These are phyloP conservation scores for Tephrocybe sp. DNA, from an alignment of 768 basidiomycete genomes.

Conservation along the genomic window DNA sequence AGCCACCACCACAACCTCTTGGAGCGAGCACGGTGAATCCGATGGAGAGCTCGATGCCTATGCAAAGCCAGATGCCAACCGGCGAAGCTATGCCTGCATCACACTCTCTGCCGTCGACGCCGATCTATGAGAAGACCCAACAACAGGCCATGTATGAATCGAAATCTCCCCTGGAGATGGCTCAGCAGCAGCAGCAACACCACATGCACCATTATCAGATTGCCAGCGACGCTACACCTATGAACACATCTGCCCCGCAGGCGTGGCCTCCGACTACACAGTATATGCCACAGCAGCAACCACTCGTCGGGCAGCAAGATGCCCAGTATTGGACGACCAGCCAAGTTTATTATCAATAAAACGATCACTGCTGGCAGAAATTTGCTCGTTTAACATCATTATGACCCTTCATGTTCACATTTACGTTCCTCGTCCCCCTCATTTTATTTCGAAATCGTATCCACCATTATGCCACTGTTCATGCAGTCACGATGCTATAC, in stretches of 20 bases:
- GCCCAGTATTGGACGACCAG: conserved; percentile 13
- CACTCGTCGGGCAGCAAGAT: conserved; percentile 3
- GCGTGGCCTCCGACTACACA: conserved; percentile 11
- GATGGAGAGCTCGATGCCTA: conserved; percentile 15
- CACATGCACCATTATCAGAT: conserved; percentile 12
- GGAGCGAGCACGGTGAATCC: conserved; percentile 18
- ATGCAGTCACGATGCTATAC: conserved; percentile 14
- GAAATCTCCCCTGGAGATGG: conserved; percentile 26
- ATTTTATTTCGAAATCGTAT: neutral
- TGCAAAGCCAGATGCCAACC: neutral
- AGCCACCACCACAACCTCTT: conserved; percentile 14
- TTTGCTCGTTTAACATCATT: neutral
- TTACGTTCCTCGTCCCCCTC: neutral
- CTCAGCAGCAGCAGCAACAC: conserved; percentile 19
- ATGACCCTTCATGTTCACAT: too few relatives aligned
- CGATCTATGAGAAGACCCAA: conserved; percentile 23
- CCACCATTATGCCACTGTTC: neutral
- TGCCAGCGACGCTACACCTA: neutral
- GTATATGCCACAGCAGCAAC: conserved; percentile 9
- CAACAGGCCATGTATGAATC: conserved; percentile 24
- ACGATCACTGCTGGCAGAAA: neutral
- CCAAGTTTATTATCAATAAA: conserved; percentile 5
- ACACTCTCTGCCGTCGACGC: conserved; percentile 17
- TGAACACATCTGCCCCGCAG: neutral
- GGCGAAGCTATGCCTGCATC: conserved; percentile 6